Evolutionary conservation across 2,329 filamentous ascomycete species (phyloP), one percentile per base, ranked within the genome.

Genomic region (Trichoderma atrobrunneum): DNA sequence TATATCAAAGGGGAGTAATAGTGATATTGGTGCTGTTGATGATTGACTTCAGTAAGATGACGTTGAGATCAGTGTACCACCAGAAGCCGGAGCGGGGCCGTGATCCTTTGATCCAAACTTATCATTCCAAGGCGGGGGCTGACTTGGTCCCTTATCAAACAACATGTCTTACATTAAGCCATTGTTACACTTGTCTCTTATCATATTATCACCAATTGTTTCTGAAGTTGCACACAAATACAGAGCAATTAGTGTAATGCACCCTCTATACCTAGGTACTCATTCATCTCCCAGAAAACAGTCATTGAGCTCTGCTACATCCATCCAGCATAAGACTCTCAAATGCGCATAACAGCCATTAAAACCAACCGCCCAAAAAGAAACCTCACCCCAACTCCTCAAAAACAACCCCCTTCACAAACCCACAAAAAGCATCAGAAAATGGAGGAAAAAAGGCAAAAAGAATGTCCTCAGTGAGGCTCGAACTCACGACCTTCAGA

Each of bases 401-500:
- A 48, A 48, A 48, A 48, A 48, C 18, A 48, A n/a, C 18, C 43
- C 43, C 7, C 3, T 18, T 6, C 36, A 3, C 8, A n/a, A 5
- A 8, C 7, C 26, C 10, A n/a, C 12, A 66, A n/a, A n/a, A 28
- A 36, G 1, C 2, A 18, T 3, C 8, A 43, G 14, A 16, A 21
- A 5, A 48, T 5, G 0, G 6, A 26, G 3, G 1, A 3, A 7
- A 28, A 60, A 36, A n/a, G 1, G n/a, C 56, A 61, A 70, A 69
- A 70, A 69, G 43, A 51, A 59, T 82, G 82, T 83, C 81, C 82
- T 82, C 79, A 79, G 82, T 80, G 81, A 85, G 83, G 77, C 78
- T 84, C 81, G 86, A 87, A 81, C 86, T 87, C 83, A 80, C 81
- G 83, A 83, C 82, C 83, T 84, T 83, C 83, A 83, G 77, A 78